A percentile compares a stretch with the other conserved stretches of the same genome.
phyloP scores from a whole-genome alignment of 768 basidiomycete genomes.

The Lentinula detonsa region DNA sequence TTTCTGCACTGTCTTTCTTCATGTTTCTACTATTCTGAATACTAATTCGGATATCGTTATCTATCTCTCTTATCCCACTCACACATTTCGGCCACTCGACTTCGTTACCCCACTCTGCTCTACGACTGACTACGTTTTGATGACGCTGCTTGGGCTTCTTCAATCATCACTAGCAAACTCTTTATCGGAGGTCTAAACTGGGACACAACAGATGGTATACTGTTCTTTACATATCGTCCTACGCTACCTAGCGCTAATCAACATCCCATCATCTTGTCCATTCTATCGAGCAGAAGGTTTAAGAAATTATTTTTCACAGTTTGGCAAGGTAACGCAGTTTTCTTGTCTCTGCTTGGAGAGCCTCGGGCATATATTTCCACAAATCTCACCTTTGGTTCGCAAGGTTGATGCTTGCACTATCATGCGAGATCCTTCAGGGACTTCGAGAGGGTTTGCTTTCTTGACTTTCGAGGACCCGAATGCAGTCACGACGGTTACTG shows the following conservation, averaged over 20 bases:
- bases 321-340: constrained; percentile 52
- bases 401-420: constrained; percentile 79
- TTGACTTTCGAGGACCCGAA: constrained; percentile 71
- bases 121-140: constrained; percentile 16
- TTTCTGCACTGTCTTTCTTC: constrained; percentile 12
- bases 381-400: constrained; percentile 9
- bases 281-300: constrained; percentile 43
- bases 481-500: constrained; percentile 59
- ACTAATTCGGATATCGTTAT: constrained; percentile 26
- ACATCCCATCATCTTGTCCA: constrained; percentile 15
- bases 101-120: constrained; percentile 13
- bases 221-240: constrained; percentile 21
- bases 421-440: constrained; percentile 73
- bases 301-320: constrained; percentile 72
- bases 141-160: neutral
- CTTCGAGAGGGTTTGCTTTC: constrained; percentile 82
- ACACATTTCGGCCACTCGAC: constrained; percentile 27
- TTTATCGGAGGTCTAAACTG: constrained; percentile 89
- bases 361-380: neutral
- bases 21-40: constrained; percentile 23
- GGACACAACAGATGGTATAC: constrained; percentile 86
- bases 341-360: constrained; percentile 8
- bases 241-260: constrained; percentile 28
- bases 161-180: constrained; percentile 61
- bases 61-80: constrained; percentile 23